Conservation (phyloP, 306 rosid genomes). For the Trifolium repens region DNA sequence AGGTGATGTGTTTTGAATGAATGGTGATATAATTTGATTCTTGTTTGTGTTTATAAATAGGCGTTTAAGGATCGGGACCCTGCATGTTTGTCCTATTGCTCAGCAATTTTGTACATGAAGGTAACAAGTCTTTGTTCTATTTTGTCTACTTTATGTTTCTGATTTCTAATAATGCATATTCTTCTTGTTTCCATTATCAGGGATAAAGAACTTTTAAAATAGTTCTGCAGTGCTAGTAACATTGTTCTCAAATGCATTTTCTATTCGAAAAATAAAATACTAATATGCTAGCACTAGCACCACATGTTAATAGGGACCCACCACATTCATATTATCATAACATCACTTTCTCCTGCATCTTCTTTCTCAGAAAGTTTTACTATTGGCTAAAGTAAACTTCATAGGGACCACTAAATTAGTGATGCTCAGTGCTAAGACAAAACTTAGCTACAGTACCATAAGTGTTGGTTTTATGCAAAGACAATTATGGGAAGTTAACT, state of each 20-base stretch:
- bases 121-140: constrained; percentile 47
- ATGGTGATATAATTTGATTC: constrained; percentile 16
- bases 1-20: not conserved
- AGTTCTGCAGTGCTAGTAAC: not conserved
- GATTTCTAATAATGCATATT: constrained; percentile 10
- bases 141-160: constrained; percentile 10
- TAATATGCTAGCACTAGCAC: not conserved
- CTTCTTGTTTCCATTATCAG: constrained; percentile 14
- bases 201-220: not conserved
- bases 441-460: not conserved
- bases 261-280: not conserved
- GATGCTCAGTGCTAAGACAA: too few species aligned
- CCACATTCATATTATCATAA: not conserved
- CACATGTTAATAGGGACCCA: constrained; percentile 12
- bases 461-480: not conserved
- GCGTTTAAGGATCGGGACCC: constrained; percentile 91
- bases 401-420: constrained; percentile 1
- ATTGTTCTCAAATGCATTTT: not conserved
- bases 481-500: not conserved
- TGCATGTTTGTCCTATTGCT: constrained; percentile 91
- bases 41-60: constrained; percentile 46
- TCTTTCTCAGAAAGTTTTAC: not conserved
- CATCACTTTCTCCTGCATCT: not conserved
- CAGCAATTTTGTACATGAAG: constrained; percentile 82
- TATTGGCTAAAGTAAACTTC: not conserved